These are phyloP conservation scores for Tulasnella calospora DNA, from an alignment of 768 basidiomycete species.

Conservation along the genomic window DNA sequence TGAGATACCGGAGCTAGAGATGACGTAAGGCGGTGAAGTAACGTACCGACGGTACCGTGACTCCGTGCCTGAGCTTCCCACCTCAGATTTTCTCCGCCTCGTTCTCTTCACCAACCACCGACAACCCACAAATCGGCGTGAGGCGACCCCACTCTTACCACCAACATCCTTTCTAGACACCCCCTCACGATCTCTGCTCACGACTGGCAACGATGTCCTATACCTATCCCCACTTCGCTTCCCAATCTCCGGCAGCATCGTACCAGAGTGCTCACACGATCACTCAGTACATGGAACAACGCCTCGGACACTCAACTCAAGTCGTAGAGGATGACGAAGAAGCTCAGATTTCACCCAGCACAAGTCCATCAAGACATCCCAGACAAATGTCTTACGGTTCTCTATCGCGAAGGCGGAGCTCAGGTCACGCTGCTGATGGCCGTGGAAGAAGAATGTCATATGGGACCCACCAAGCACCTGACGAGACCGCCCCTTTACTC, in stretches of 20 bases:
- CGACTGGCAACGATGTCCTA: conserved; percentile 17
- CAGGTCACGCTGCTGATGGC: not conserved
- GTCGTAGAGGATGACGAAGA: conserved; percentile 13
- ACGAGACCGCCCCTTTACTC: not conserved
- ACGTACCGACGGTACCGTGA: not conserved
- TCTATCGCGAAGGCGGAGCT: not conserved
- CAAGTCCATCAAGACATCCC: not conserved
- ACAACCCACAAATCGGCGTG: not conserved
- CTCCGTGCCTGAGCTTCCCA: not conserved
- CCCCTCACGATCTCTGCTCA: not conserved
- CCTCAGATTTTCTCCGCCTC: not conserved
- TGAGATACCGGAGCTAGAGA: not conserved
- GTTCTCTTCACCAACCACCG: not conserved
- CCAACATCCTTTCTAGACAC: not conserved
- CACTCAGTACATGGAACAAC: conserved; percentile 20
- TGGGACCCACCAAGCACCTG: not conserved
- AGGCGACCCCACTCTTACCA: not conserved
- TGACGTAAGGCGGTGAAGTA: not conserved
- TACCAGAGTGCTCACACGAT: conserved; percentile 18
- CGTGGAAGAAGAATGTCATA: not conserved
- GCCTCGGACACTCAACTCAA: not conserved
- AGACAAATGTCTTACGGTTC: not conserved
- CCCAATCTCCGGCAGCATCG: conserved; percentile 23
- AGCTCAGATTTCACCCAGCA: not conserved
- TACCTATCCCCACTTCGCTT: conserved; percentile 24